Conservation (phyloP, 306 rosid genomes). For the Mucuna pruriens region DNA sequence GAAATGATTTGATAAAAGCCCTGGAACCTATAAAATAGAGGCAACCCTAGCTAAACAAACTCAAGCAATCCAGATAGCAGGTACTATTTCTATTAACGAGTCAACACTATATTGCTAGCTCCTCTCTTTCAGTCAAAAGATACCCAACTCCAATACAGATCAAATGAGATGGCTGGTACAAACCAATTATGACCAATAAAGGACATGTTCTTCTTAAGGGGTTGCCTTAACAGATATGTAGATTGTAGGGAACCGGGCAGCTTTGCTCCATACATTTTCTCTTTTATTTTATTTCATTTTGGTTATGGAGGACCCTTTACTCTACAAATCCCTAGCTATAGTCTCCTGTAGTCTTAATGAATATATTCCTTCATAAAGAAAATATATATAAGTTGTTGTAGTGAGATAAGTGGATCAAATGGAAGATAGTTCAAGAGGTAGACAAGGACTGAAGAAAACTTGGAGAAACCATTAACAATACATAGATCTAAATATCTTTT, state of each 20-base stretch:
- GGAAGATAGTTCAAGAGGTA: neutral
- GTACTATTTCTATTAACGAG: neutral
- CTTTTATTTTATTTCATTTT: neutral
- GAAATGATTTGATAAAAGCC: neutral
- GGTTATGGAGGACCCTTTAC: neutral
- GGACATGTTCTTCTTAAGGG: neutral
- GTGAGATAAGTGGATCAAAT: neutral
- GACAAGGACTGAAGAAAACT: no score
- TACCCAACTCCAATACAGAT: neutral
- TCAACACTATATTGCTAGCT: neutral
- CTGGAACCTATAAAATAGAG: neutral
- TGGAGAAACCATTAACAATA: no score
- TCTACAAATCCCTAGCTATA: neutral
- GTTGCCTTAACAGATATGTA: neutral
- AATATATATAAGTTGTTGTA: neutral
- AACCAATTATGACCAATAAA: neutral
- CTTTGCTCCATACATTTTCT: neutral
- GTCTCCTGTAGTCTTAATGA: neutral
- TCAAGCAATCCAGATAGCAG: neutral
- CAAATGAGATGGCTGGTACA: neutral
- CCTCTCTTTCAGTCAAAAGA: neutral
- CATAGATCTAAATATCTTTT: no score
- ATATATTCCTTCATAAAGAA: neutral
- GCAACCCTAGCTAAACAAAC: neutral
- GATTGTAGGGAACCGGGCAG: neutral